Conservation (phyloP, 1,139 yeast species). For the Magnusiomyces fungicola region DNA sequence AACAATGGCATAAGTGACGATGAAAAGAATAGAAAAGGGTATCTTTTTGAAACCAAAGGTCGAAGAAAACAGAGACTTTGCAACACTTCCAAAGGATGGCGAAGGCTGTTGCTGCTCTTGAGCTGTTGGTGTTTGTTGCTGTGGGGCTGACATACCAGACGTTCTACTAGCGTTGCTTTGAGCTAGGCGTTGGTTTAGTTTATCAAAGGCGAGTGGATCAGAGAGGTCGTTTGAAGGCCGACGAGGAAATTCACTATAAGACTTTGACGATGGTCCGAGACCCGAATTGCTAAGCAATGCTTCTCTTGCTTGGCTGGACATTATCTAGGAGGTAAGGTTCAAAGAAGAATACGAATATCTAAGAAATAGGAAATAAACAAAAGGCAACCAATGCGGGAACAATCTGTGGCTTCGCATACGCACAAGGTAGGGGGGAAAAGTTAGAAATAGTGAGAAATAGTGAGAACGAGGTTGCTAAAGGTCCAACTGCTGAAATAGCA, state of each 20-base stretch:
- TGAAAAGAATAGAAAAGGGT: conserved; percentile 24
- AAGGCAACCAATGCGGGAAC: neutral
- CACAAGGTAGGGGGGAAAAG: too few species aligned
- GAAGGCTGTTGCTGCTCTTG: neutral
- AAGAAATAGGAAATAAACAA: neutral
- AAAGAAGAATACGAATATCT: neutral
- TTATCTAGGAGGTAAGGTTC: neutral
- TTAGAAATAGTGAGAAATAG: too few species aligned
- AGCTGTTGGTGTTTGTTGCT: neutral
- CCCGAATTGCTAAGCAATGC: neutral
- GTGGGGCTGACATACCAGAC: neutral
- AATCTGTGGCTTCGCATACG: neutral
- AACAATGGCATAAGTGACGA: conserved; percentile 18
- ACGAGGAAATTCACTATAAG: neutral
- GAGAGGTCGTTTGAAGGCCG: conserved; percentile 3
- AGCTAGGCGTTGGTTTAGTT: conserved; percentile 1
- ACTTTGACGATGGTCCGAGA: neutral
- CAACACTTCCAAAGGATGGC: neutral
- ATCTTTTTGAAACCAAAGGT: conserved; percentile 25
- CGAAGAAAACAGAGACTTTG: conserved; percentile 10
- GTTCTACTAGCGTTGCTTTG: neutral
- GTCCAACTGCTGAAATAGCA: too few species aligned
- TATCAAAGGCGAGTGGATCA: conserved; percentile 3
- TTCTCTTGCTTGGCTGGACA: neutral
- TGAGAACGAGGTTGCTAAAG: too few species aligned